Base-by-base conservation (phyloP, 257 asterid species). In the Ajuga chamaepitys region DNA sequence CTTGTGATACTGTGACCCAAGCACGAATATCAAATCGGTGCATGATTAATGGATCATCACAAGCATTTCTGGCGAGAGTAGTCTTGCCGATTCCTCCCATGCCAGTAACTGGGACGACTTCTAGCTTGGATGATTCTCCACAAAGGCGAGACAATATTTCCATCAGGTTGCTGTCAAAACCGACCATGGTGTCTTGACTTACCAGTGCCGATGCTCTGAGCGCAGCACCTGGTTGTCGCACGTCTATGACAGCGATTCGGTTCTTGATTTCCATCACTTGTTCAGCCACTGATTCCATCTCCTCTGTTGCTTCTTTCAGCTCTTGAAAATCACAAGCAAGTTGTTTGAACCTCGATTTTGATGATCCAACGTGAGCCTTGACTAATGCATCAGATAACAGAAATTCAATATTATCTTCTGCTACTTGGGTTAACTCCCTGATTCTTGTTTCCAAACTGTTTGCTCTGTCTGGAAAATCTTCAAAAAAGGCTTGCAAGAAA, bases 1-100 rank as follows among this genome's bases (percentile, higher is more conserved):
- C 35, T 13, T 58, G 65, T 41, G 65, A 58, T 18, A 58, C 45
- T 4, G 64, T 58, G 1, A 58, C 64, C 64, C 65, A 59, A 5
- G 6, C 35, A 7, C 24, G 65, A 12, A 59, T 7, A 1, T 59
- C 9, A 2, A 59, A 59, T 37, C 21, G 12, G 22, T 59, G 51
- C 2, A 1, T 21, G 7, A 59, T 38, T 13, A 59, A 59, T 0
- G 16, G 51, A 21, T 59, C 65, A 11, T 59, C 65, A 7, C 38
- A 40, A 2, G 13, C 50, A 40, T 21, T 59, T 22, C 65, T 18
- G 21, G 52, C 37, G 0, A 59, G 34, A 40, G 52, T 59, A 12
- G 65, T 59, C 51, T 59, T 59, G 22, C 65, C 65, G 10, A 59
- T 59, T 0, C 52, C 65, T 7, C 51, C 65, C 64, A 58, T 58